Base-by-base conservation (phyloP, 192 early-diverging fungal species). In the Backusella tuberculispora region DNA sequence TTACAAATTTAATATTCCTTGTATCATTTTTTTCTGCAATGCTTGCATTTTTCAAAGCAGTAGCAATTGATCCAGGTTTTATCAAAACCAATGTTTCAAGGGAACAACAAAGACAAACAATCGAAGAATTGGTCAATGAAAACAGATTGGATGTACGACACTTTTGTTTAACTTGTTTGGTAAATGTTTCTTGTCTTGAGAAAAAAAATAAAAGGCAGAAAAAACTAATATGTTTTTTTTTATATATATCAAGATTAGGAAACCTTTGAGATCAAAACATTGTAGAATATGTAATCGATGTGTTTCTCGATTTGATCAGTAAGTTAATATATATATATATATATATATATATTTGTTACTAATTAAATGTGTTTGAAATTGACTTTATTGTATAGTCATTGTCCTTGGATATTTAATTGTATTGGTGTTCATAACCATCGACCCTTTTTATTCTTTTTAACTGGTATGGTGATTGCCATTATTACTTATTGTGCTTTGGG, bases 331-430 rank as follows among this genome's bases (percentile, higher is more conserved):
- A 24, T 6, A 60, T 10, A n/a, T n/a, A n/a, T n/a, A n/a, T n/a
- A n/a, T n/a, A n/a, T n/a, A n/a, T n/a, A n/a, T n/a, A n/a, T n/a
- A n/a, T n/a, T n/a, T n/a, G n/a, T n/a, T n/a, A n/a, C n/a, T n/a
- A n/a, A n/a, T n/a, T n/a, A n/a, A n/a, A n/a, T n/a, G n/a, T n/a
- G n/a, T n/a, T n/a, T n/a, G 13, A 48, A 12, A 14, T 46, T 14
- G 12, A 6, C 19, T 50, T 21, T 6, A 50, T 14, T 6, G n/a
- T 43, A 9, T 78, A 91, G 89, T 74, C 96, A 98, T 78, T 98
- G 98, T 73, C 98, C 96, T 26, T 99, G 96, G 97, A 97, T 95
- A 24, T 92, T 89, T 83, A 99, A 97, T 86, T 97, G 95, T 79
- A 91, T 97, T 76, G 97, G 97, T 3, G 85, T 90, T n/a, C 82